These are phyloP conservation scores for Trichothecium roseum DNA, from an alignment of 2,329 filamentous ascomycete species.

Conservation along the genomic window DNA sequence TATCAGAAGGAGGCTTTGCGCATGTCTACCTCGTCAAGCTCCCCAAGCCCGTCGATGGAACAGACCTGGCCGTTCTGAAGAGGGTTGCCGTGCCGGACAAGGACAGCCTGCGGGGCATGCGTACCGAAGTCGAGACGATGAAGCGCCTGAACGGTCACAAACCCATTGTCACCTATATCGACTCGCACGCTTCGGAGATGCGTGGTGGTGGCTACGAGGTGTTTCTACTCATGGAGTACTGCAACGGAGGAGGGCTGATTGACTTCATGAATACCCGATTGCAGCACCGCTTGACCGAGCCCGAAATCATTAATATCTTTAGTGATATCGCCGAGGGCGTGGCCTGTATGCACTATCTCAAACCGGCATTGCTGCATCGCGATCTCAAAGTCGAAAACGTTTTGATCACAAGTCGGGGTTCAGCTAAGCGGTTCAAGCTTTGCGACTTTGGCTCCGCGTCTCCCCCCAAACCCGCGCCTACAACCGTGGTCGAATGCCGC, in stretches of 20 bases:
- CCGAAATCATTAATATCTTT: slow-evolving; percentile 95
- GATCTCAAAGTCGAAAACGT: slow-evolving; percentile 98
- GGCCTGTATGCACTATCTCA: slow-evolving; percentile 98
- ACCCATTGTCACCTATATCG: slow-evolving; percentile 95
- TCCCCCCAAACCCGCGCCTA: slow-evolving; percentile 71
- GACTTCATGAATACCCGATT: slow-evolving; percentile 99
- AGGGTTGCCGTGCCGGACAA: slow-evolving; percentile 95
- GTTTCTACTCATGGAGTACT: slow-evolving; percentile 97
- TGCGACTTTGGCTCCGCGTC: slow-evolving; percentile 97
- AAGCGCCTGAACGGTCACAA: slow-evolving; percentile 96
- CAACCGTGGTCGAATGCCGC: slow-evolving; percentile 77
- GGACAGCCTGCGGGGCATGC: slow-evolving; percentile 87
- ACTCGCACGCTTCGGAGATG: slow-evolving; percentile 93
- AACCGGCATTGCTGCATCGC: slow-evolving; percentile 82
- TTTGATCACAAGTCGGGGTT: slow-evolving; percentile 62
- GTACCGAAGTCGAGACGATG: slow-evolving; percentile 98
- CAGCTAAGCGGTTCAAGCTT: slow-evolving; percentile 77
- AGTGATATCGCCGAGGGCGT: slow-evolving; percentile 92
- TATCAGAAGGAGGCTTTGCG: slow-evolving; percentile 95
- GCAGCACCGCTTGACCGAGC: slow-evolving; percentile 92
- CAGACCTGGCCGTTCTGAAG: slow-evolving; percentile 80
- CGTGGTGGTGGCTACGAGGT: slow-evolving; percentile 93
- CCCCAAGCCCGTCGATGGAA: slow-evolving; percentile 63
- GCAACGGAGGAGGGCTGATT: slow-evolving; percentile 86
- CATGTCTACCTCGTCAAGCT: slow-evolving; percentile 96